These are phyloP conservation scores for Colletotrichum noveboracense DNA, from an alignment of 2,329 filamentous ascomycete genomes.

Conservation along the genomic window DNA sequence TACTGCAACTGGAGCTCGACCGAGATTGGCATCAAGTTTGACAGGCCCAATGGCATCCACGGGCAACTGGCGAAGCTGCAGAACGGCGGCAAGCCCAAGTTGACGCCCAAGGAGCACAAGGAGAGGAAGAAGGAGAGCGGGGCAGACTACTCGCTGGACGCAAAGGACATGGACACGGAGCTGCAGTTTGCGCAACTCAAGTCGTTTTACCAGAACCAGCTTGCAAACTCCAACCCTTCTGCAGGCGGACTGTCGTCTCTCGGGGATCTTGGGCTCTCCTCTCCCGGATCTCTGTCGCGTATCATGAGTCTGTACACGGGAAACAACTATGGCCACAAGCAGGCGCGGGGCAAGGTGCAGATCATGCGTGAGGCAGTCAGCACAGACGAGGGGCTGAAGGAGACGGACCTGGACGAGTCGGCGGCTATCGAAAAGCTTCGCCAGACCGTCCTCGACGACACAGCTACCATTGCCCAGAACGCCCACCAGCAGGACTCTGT, in stretches of 20 bases:
- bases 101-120: conserved; percentile 56
- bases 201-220: conserved; percentile 81
- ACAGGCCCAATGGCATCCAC: conserved; percentile 86
- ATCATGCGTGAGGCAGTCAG: conserved; percentile 80
- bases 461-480: conserved; percentile 55
- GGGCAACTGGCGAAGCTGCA: conserved; percentile 77
- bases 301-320: conserved; percentile 92
- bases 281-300: conserved; percentile 80
- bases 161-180: conserved; percentile 63
- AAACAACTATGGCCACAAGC: conserved; percentile 66
- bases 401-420: conserved; percentile 67
- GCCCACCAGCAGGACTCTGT: conserved; percentile 55
- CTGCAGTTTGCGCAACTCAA: conserved; percentile 77
- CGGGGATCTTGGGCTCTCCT: conserved; percentile 66
- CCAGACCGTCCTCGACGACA: conserved; percentile 66
- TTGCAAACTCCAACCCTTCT: conserved; percentile 65
- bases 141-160: conserved; percentile 45
- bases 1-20: conserved; percentile 94
- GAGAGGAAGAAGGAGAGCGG: conserved; percentile 57
- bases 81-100: conserved; percentile 59
- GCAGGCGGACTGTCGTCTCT: conserved; percentile 51
- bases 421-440: conserved; percentile 65
- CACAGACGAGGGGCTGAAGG: conserved; percentile 72
- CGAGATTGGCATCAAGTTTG: conserved; percentile 89
- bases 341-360: conserved; percentile 65